Evolutionary conservation across 257 asterid species (phyloP).

Genomic region (Solanum ossicruentum): DNA sequence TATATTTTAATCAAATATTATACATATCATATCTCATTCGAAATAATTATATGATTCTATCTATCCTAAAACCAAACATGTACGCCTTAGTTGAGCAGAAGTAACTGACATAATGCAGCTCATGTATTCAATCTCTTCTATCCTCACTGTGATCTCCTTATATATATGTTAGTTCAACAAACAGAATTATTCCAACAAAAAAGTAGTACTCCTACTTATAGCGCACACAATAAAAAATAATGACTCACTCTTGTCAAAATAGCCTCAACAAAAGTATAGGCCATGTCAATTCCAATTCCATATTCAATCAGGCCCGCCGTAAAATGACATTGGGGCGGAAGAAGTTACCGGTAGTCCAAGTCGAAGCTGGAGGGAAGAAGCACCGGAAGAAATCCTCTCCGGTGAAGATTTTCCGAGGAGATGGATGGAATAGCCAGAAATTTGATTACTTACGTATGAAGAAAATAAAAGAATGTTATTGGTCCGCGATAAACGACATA

Average conservation of each 20-base stretch:
- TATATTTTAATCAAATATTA: too few relatives aligned
- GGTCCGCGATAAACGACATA: constrained; percentile 21
- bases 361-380: constrained; percentile 30
- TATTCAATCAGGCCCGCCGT: constrained; percentile 14
- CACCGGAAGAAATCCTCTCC: constrained; percentile 28
- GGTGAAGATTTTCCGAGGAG: constrained; percentile 25
- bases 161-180: neutral
- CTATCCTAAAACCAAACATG: neutral
- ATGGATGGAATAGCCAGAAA: constrained; percentile 26
- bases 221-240: neutral
- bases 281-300: neutral
- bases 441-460: constrained; percentile 19
- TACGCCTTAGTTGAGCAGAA: neutral
- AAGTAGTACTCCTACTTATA: neutral
- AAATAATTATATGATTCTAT: neutral
- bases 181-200: neutral
- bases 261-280: neutral
- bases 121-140: neutral
- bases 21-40: too few relatives aligned
- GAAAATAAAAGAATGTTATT: constrained; percentile 31
- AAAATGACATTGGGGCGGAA: constrained; percentile 11
- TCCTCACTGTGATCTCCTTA: neutral
- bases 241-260: constrained; percentile 14
- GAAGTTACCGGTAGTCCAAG: constrained; percentile 36
- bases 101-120: neutral